phyloP scores from a whole-genome alignment of 1,284 basidiomycete species.

The Leccinum pallidistipes region DNA sequence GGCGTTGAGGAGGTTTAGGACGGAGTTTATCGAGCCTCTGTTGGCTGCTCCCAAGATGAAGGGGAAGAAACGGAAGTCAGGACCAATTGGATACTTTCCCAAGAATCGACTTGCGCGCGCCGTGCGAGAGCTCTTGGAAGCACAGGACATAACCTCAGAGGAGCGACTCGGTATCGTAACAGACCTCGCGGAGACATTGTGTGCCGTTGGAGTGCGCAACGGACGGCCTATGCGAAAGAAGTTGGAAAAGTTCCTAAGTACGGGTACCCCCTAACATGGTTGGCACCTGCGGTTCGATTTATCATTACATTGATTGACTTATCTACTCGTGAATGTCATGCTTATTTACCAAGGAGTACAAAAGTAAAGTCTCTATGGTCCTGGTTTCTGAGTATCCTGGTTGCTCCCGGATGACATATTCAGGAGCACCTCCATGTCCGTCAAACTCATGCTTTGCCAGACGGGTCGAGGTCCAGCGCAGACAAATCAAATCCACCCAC shows the following conservation, averaged over 20 bases:
- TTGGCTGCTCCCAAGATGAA: conserved; percentile 64
- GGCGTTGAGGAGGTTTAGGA: conserved; percentile 67
- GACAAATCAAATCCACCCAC: conserved; percentile 38
- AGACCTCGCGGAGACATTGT: conserved; percentile 52
- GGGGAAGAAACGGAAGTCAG: conserved; percentile 46
- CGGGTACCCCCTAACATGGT: conserved; percentile 5
- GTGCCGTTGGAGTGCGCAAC: conserved; percentile 53
- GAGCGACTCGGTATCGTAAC: conserved; percentile 47
- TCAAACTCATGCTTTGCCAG: conserved; percentile 37
- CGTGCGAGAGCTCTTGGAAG: conserved; percentile 62
- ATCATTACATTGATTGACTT: conserved; percentile 8
- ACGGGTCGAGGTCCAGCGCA: conserved; percentile 44
- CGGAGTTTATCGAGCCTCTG: conserved; percentile 67
- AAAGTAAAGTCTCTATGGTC: conserved; percentile 11
- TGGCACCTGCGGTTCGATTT: neutral
- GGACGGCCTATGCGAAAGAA: conserved; percentile 67
- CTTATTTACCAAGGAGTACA: neutral
- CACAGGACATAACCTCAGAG: conserved; percentile 45
- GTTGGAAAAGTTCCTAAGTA: conserved; percentile 51
- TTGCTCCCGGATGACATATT: conserved; percentile 25
- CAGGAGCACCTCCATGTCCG: conserved; percentile 37
- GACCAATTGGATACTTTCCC: conserved; percentile 36
- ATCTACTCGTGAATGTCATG: neutral
- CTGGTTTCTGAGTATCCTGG: conserved; percentile 30
- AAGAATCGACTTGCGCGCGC: conserved; percentile 67